phyloP scores from a whole-genome alignment of 306 rosid genomes.

The Rubus idaeus region DNA sequence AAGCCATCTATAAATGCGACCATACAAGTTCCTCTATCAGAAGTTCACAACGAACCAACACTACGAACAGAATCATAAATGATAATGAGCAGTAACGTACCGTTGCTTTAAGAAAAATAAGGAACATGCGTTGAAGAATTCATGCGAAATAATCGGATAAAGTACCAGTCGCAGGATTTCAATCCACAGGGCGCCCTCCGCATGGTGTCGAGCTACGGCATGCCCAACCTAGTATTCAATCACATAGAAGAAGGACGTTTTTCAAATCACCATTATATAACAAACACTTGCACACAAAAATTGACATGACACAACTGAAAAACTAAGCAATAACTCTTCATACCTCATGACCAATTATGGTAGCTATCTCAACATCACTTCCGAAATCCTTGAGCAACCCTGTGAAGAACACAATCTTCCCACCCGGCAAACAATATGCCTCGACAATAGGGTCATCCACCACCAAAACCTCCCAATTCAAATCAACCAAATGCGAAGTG shows the following conservation, averaged over 20 bases:
- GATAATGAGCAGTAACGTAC: constrained; percentile 31
- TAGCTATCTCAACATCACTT: constrained; percentile 72
- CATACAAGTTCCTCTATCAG: neutral
- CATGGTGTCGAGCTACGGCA: constrained; percentile 82
- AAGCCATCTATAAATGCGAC: neutral
- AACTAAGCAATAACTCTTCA: neutral
- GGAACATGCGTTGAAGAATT: constrained; percentile 76
- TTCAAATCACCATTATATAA: neutral
- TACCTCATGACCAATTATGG: constrained; percentile 90
- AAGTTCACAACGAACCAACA: constrained; percentile 2
- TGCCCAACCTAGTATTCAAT: constrained; percentile 68
- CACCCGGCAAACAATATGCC: constrained; percentile 82
- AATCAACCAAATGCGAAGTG: constrained; percentile 76
- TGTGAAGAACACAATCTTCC: constrained; percentile 84
- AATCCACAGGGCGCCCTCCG: constrained; percentile 71
- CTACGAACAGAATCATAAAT: neutral
- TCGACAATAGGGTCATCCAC: constrained; percentile 71
- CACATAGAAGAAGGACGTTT: neutral
- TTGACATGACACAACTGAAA: too few species aligned
- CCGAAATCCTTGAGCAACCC: constrained; percentile 75
- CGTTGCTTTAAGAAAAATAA: constrained; percentile 69
- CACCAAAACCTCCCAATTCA: constrained; percentile 87
- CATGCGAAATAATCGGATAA: constrained; percentile 61
- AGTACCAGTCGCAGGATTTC: constrained; percentile 62
- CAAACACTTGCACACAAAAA: neutral